Base-by-base conservation (phyloP, 495 filamentous ascomycete genomes). In the Cairneyella variabilis region DNA sequence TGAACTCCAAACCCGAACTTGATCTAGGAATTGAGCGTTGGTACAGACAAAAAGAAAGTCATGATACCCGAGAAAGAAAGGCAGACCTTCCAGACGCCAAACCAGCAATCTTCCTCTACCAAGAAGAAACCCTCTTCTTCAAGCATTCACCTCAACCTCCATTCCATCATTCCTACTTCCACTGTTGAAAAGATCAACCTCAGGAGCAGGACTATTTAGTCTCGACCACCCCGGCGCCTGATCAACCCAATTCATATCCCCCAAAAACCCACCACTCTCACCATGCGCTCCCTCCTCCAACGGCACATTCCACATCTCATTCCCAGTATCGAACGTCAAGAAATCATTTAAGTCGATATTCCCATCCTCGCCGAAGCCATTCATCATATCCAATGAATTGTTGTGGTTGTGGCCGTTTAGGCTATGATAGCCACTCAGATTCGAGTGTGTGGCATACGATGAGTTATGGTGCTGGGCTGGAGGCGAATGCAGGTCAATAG, bases 161-260 rank as follows among this genome's bases (percentile, higher is more conserved):
- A n/a, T n/a, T n/a, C n/a, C n/a, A n/a, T n/a, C n/a, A n/a, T n/a
- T n/a, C n/a, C n/a, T n/a, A n/a, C n/a, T n/a, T n/a, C n/a, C n/a
- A 32, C 28, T 14, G 14, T 32, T 32, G 7, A 32, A 32, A 32
- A 7, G 28, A 14, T 14, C 28, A 6, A 32, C 14, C 6, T 6
- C 14, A 32, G 14, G 45, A 12, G 20, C 21, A 8, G 59, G 59
- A 46, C 59, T 62, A 39, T 52, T 62, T 36, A 61, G 26, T 16
- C 59, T 11, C 28, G 50, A 54, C 55, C 55, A 56, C 1, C 51
- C 48, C 11, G 55, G 44, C 12, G 51, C 40, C 9, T 62, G 55
- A 43, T 63, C 50, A 25, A 63, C 32, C 60, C 60, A 63, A 26
- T 40, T 56, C 60, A 63, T 57, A 43, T 63, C 60, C 6, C 39